Evolutionary conservation across 2,329 filamentous ascomycete genomes (phyloP), one percentile per base, ranked within the genome.

Genomic region (Leptographium lundbergii): DNA sequence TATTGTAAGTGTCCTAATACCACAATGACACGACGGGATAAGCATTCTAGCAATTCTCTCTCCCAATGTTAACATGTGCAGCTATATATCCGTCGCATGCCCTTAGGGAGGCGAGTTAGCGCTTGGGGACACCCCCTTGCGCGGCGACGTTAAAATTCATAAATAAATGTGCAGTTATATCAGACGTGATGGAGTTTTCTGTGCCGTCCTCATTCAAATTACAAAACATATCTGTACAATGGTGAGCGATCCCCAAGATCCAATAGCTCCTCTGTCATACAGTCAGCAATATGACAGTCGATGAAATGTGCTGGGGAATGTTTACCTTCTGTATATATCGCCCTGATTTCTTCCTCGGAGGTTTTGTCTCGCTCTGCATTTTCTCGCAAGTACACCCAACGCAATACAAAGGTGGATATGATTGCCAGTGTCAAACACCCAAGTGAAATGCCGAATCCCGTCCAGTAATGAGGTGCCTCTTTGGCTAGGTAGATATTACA

Each of bases 381-480:
- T 4, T 10, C 47, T 19, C 24, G 19, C 48, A 27, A 42, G 7
- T 42, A 53, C 22, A 24, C 50, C n/a, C n/a, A 27, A 13, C 57
- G 52, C 17, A 61, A 34, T 5, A 56, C 22, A 4, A 59, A 25
- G 0, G 56, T 39, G 50, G 9, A 36, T 19, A 25, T 19, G 22
- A 60, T 42, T 4, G 52, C 52, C 13, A 45, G 24, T n/a, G 58
- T 9, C 6, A 50, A 9, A 19, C 59, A 39, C 22, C 29, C 51
- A 52, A 63, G 9, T 29, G 59, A 52, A 22, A 66, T 63, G 34
- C 70, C 67, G 59, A 73, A 74, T 6, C 72, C 73, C 0, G 71
- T 73, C 24, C 39, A 61, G 59, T 74, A 75, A 14, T 54, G 58
- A 0, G 72, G 72, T 10, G 67, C 61, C 63, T 75, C 69, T 9